Conservation (phyloP, 2,329 filamentous ascomycete genomes). For the Penicillium brasilianum region DNA sequence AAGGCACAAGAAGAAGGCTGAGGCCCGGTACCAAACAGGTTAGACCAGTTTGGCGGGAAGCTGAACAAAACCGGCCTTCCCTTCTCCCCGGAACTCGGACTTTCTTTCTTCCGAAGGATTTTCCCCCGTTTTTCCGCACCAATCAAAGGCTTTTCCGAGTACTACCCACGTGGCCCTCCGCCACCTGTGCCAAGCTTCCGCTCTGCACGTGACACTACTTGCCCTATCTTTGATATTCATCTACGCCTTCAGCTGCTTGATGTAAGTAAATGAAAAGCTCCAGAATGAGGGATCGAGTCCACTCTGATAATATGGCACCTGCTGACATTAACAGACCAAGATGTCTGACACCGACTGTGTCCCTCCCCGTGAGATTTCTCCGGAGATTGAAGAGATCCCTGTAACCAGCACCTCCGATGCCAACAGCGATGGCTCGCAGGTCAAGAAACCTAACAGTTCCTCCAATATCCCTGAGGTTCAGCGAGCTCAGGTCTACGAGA, state of each 20-base stretch:
- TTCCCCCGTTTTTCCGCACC: not conserved
- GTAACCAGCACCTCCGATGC: not conserved
- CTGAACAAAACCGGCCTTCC: not conserved
- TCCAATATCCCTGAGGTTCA: conserved; percentile 31
- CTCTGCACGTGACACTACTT: not conserved
- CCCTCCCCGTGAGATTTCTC: not conserved
- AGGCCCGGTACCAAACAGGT: not conserved
- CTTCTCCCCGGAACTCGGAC: not conserved
- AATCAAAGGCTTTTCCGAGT: not conserved
- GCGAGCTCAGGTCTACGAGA: conserved; percentile 9
- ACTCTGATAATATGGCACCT: not conserved
- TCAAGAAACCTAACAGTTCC: not conserved
- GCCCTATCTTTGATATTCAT: not conserved
- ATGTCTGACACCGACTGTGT: not conserved
- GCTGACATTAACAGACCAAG: not conserved
- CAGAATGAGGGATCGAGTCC: not conserved
- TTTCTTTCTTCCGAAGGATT: conserved; percentile 3
- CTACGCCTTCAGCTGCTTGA: not conserved
- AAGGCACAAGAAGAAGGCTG: not conserved
- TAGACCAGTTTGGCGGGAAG: not conserved
- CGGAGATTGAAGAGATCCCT: not conserved
- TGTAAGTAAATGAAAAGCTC: not conserved
- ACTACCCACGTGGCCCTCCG: not conserved
- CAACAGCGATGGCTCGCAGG: not conserved
- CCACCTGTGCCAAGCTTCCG: not conserved